A percentile compares a stretch with the other conserved stretches of the same genome.
These are phyloP conservation scores for Macrolepiota albuminosa DNA, from an alignment of 768 basidiomycete genomes.

Conservation along the genomic window DNA sequence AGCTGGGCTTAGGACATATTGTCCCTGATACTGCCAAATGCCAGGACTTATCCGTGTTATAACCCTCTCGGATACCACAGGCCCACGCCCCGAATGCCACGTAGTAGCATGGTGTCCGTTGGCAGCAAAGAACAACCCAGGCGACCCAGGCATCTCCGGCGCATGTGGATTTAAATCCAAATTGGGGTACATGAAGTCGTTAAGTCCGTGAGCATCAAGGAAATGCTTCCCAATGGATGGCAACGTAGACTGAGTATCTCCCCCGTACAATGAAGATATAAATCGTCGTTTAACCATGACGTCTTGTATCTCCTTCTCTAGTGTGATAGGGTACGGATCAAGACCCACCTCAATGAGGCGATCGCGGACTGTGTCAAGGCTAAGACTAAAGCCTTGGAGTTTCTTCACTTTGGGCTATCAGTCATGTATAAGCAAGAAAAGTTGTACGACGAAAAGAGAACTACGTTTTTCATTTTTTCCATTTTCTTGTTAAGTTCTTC, in stretches of 20 bases:
- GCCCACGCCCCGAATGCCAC: neutral
- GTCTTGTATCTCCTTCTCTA: conserved; percentile 3
- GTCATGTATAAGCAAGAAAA: neutral
- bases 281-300: conserved; percentile 8
- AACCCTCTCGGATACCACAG: neutral
- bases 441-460: neutral
- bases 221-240: conserved; percentile 14
- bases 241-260: conserved; percentile 2
- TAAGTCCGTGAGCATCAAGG: conserved; percentile 17
- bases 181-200: conserved; percentile 27
- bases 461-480: neutral
- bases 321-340: conserved; percentile 1
- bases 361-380: conserved; percentile 9
- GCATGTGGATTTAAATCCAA: conserved; percentile 20
- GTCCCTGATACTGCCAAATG: conserved; percentile 32
- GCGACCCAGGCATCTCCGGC: conserved; percentile 25
- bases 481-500: neutral
- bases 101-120: neutral
- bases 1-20: conserved; percentile 26
- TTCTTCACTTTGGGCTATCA: neutral
- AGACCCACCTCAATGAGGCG: conserved; percentile 6
- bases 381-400: neutral
- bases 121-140: conserved; percentile 19
- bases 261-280: conserved; percentile 8
- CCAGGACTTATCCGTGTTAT: neutral